Evolutionary conservation across 495 filamentous ascomycete species (phyloP), one percentile per base, ranked within the genome.

Genomic region (Penicillium turbatum): DNA sequence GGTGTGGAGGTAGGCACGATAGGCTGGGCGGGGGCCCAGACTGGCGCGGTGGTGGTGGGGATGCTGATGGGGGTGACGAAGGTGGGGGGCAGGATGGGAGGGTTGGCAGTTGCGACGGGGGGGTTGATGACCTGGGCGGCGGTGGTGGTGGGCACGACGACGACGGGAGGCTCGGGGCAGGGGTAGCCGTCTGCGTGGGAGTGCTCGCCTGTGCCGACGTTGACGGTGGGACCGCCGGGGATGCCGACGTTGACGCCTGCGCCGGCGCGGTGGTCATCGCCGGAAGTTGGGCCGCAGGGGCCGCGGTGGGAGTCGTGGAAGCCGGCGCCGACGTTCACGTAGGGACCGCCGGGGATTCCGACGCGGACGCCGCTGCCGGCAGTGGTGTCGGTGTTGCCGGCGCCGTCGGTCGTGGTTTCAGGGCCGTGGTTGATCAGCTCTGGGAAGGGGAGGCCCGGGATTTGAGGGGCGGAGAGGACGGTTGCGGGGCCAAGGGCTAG

Each of bases 401-500:
- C 19, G n/a, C 17, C 48, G 1, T 51, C 11, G 48, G n/a, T 46
- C 38, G 55, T 29, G 9, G 67, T 61, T n/a, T 47, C 46, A 15
- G 54, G 43, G 10, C 54, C 30, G 6, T 49, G 39, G 31, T 59
- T 26, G 42, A 35, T 45, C 44, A 51, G 49, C 15, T 59, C 60
- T 9, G 55, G 43, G 6, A 52, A 15, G 44, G 63, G 60, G 12
- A 58, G 26, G 13, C 37, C 54, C 13, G 32, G 61, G 43, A 60
- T 36, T 48, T 65, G 59, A 16, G 64, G 73, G 15, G 62, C 64
- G 12, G 73, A 61, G 15, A 76, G 58, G 24, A 72, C 64, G 6
- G 66, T 53, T 10, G 62, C 57, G 27, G 72, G 71, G 30, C 64
- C 65, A 32, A 65, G 51, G 41, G 70, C 57, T 17, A 76, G 64